Evolutionary conservation across 2,329 filamentous ascomycete genomes (phyloP).

Genomic region (Fusarium paranaense): DNA sequence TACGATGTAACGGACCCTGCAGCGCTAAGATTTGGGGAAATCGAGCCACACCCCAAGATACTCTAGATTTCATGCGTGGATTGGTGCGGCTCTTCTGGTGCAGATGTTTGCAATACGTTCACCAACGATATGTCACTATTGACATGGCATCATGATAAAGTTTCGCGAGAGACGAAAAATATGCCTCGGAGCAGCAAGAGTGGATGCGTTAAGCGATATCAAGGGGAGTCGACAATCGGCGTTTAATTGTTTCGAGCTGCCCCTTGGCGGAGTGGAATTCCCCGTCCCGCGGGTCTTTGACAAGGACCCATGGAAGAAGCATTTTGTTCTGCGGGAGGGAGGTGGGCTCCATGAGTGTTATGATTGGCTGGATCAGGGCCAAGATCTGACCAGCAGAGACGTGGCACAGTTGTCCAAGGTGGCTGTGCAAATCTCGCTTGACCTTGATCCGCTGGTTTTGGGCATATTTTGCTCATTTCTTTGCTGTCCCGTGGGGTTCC

Average conservation of each 20-base stretch:
- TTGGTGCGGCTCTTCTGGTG: neutral
- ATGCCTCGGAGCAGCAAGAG: neutral
- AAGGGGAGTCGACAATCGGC: neutral
- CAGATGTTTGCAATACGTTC: neutral
- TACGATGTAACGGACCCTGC: neutral
- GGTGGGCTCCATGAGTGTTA: neutral
- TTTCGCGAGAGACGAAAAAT: neutral
- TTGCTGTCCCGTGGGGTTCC: neutral
- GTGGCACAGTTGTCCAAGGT: neutral
- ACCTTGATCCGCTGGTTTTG: neutral
- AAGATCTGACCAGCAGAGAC: neutral
- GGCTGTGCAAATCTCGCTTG: neutral
- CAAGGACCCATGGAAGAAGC: neutral
- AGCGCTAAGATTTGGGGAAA: neutral
- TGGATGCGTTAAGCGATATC: neutral
- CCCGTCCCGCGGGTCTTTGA: neutral
- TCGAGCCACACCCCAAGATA: neutral
- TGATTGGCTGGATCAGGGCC: neutral
- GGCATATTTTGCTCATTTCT: neutral
- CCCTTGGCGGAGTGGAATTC: neutral
- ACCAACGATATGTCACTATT: neutral
- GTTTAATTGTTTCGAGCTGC: neutral
- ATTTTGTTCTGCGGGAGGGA: neutral
- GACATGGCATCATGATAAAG: neutral
- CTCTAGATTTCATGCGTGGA: neutral